Conservation (phyloP, 139 green algal species). For the Picochlorum sp. region DNA sequence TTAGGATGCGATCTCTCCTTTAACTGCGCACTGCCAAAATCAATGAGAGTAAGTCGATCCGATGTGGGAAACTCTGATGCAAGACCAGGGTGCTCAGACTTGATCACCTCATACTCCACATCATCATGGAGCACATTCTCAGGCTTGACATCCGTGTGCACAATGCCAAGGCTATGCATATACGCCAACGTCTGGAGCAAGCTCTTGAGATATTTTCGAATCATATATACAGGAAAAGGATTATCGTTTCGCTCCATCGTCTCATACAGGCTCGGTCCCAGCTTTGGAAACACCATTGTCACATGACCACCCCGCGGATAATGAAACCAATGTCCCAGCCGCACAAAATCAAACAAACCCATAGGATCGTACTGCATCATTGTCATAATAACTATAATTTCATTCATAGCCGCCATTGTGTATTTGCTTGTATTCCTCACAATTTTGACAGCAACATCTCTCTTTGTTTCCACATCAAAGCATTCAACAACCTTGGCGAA, state of each 20-base stretch:
- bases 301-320: constrained; percentile 81
- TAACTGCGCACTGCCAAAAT: constrained; percentile 96
- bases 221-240: constrained; percentile 77
- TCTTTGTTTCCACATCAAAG: constrained; percentile 80
- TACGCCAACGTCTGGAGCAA: constrained; percentile 72
- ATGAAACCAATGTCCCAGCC: constrained; percentile 90
- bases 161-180: constrained; percentile 82
- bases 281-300: constrained; percentile 98
- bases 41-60: constrained; percentile 76
- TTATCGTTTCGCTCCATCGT: constrained; percentile 91
- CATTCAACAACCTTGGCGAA: constrained; percentile 96
- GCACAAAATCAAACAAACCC: constrained; percentile 42
- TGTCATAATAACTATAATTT: constrained; percentile 89
- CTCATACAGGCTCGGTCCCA: constrained; percentile 92
- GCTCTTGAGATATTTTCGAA: constrained; percentile 68
- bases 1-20: constrained; percentile 82
- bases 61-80: constrained; percentile 47
- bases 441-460: constrained; percentile 92
- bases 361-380: constrained; percentile 73
- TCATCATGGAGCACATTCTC: constrained; percentile 91
- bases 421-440: constrained; percentile 88
- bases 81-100: neutral
- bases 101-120: constrained; percentile 20
- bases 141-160: constrained; percentile 98
- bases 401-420: constrained; percentile 87